Evolutionary conservation across 129 eudicot genomes (phyloP), one percentile per base, ranked within the genome.

Genomic region (Lactuca sativa): DNA sequence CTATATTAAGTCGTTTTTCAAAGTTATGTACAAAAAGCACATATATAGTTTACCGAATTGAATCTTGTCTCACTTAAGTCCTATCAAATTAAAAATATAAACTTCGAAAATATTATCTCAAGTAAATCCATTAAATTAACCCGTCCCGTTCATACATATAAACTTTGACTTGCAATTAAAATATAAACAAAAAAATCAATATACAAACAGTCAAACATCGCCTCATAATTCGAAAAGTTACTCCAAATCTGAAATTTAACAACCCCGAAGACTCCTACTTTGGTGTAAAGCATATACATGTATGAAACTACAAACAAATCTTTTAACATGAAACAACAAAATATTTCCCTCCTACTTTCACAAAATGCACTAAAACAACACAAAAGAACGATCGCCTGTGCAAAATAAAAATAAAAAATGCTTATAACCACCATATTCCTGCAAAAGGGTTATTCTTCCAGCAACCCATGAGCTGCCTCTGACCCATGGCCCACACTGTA

Each of bases 271-370:
- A 68, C 58, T 69, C 55, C 64, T 76, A 59, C 63, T 54, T 38
- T 68, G 70, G 80, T 60, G 70, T 68, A 60, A 47, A 76, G 67
- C 80, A 68, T 76, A 76, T 76, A 76, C 80, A 76, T 69, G 80
- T 76, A 76, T 76, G 62, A 69, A 69, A 41, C 71, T 53, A 77
- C 64, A 52, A 76, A 76, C 71, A 76, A 69, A 59, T 68, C 58
- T 54, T 54, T 59, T 48, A n/a, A 69, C 75, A 40, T 18, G 48
- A 77, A 69, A 59, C 76, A 69, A 61, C 71, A 62, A 69, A 62
- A 69, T 41, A 59, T 34, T 62, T 53, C 62, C 55, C 65, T 38
- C 71, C 71, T 76, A 75, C 69, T 75, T 51, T 36, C 14, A 67
- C 63, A 67, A 59, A 67, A 59, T 37, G 74, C 61, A 75, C 21